Conservation (phyloP, 129 eudicot genomes). For the Logfia minima region DNA sequence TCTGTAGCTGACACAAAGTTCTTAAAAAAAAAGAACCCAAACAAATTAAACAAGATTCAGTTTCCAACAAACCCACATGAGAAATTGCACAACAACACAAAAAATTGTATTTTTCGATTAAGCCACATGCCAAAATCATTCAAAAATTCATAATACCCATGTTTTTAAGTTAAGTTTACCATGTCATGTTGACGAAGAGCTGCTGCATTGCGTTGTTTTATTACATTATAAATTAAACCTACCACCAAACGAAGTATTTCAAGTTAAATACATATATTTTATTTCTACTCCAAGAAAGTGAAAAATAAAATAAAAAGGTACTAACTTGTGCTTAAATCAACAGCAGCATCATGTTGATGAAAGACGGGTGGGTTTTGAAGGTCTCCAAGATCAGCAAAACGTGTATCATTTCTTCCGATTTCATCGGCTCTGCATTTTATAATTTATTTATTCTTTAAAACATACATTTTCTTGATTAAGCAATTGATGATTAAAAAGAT, state of each 20-base stretch:
- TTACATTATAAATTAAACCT: constrained; percentile 64
- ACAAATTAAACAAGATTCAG: constrained; percentile 18
- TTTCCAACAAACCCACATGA: constrained; percentile 33
- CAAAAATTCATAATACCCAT: constrained; percentile 13
- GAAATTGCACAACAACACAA: constrained; percentile 29
- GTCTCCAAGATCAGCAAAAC: constrained; percentile 69
- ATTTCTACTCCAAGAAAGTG: not conserved
- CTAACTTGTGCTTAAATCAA: constrained; percentile 79
- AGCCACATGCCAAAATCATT: constrained; percentile 26
- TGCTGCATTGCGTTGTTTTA: constrained; percentile 54
- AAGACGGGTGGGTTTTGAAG: constrained; percentile 54
- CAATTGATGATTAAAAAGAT: constrained; percentile 4
- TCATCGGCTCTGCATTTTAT: constrained; percentile 43
- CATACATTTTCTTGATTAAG: not conserved
- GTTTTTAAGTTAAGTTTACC: constrained; percentile 35
- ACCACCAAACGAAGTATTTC: constrained; percentile 14
- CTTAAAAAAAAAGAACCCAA: constrained; percentile 27
- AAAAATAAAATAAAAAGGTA: not conserved
- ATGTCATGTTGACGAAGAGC: constrained; percentile 52
- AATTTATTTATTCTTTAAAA: not conserved
- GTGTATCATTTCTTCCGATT: constrained; percentile 43
- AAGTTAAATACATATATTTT: constrained; percentile 4
- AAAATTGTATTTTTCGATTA: constrained; percentile 30
- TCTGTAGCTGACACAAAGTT: constrained; percentile 59
- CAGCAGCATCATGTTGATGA: constrained; percentile 69